Percentiles rank a stretch among this genome's conserved stretches.
phyloP scores from a whole-genome alignment of 2,329 filamentous ascomycete genomes.

The Diaporthe ilicicola region DNA sequence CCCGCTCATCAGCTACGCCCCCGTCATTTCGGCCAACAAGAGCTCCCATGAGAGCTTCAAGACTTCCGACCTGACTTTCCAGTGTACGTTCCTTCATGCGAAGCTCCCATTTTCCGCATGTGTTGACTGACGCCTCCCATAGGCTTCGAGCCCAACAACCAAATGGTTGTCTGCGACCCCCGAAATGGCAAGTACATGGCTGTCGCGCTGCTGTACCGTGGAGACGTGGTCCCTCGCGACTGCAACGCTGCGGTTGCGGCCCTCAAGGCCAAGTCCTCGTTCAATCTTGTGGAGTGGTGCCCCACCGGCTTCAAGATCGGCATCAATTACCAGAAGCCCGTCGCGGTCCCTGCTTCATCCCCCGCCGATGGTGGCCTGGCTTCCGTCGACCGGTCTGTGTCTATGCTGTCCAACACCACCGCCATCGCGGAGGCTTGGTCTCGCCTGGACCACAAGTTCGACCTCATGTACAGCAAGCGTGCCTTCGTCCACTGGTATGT shows the following conservation, averaged over 20 bases:
- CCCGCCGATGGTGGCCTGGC: constrained; percentile 67
- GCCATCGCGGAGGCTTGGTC: constrained; percentile 79
- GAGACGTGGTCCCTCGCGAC: constrained; percentile 75
- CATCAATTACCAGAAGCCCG: constrained; percentile 77
- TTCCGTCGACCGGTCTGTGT: constrained; percentile 69
- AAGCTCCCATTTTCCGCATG: not conserved
- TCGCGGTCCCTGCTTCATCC: constrained; percentile 61
- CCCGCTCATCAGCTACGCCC: constrained; percentile 76
- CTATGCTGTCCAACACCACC: constrained; percentile 80
- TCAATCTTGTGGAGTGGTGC: constrained; percentile 80
- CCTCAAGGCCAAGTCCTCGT: constrained; percentile 75
- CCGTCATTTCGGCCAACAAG: constrained; percentile 76
- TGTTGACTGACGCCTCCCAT: constrained; percentile 38
- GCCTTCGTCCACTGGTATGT: constrained; percentile 84
- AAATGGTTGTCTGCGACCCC: constrained; percentile 80
- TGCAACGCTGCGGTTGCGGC: constrained; percentile 72
- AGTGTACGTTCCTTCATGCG: constrained; percentile 61
- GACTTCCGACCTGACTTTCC: constrained; percentile 78
- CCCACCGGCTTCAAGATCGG: constrained; percentile 80
- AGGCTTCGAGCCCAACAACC: constrained; percentile 82
- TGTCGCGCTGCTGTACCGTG: constrained; percentile 75
- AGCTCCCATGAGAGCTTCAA: constrained; percentile 89
- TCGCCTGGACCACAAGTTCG: constrained; percentile 77
- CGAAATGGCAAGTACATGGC: constrained; percentile 82
- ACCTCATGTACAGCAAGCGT: constrained; percentile 82